These are phyloP conservation scores for Paramecium sexaurelia DNA, from an alignment of 73 alveolate species.

Conservation along the genomic window DNA sequence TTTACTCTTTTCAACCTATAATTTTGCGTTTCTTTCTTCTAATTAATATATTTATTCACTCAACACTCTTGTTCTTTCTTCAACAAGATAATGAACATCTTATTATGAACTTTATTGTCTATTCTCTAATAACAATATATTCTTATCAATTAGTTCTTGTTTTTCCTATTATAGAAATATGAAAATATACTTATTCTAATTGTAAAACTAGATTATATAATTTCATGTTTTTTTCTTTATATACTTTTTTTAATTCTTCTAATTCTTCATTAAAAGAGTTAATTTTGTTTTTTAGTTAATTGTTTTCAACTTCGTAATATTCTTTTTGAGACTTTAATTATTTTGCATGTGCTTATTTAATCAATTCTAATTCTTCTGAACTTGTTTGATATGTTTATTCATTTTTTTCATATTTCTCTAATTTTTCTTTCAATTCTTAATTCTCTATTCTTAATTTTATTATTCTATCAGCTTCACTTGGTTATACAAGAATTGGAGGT, in stretches of 20 bases:
- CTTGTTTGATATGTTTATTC: neutral
- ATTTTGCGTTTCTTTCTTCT: constrained; percentile 53
- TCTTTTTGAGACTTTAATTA: constrained; percentile 47
- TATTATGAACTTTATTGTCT: neutral
- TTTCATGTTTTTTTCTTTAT: constrained; percentile 46
- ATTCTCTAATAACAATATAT: neutral
- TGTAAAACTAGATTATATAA: constrained; percentile 18
- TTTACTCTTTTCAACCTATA: constrained; percentile 21
- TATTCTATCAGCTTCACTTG: constrained; percentile 51
- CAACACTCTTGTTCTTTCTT: constrained; percentile 33
- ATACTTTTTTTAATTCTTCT: constrained; percentile 45
- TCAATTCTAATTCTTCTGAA: neutral
- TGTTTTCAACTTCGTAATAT: constrained; percentile 35
- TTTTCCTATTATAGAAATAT: neutral
- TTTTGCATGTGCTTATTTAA: constrained; percentile 36
- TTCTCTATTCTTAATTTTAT: constrained; percentile 40
- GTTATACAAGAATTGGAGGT: constrained; percentile 38
- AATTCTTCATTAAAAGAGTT: constrained; percentile 42
- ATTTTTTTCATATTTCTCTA: neutral
- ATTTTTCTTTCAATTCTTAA: constrained; percentile 23
- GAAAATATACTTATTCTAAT: constrained; percentile 15
- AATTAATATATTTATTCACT: constrained; percentile 23
- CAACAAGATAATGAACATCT: constrained; percentile 4
- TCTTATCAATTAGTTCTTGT: constrained; percentile 45
- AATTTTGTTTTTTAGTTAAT: neutral